Base-by-base conservation (phyloP, 2,329 filamentous ascomycete genomes). In the Graphiopsis chlorocephala region DNA sequence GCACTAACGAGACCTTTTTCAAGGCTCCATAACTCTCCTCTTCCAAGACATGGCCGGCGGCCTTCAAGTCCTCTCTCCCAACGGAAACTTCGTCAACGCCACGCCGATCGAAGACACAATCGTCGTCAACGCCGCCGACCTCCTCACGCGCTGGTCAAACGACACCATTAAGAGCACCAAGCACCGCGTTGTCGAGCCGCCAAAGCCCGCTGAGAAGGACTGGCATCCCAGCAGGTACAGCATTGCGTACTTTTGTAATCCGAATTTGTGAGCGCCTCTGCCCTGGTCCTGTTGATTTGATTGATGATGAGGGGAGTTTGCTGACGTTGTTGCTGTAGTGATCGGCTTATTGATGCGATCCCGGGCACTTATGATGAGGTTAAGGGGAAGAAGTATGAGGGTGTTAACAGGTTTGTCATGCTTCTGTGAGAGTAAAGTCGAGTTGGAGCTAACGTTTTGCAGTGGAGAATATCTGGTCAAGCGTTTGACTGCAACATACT, bases 201-300 rank as follows among this genome's bases (percentile, higher is more conserved):
- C 90, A 0, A 64, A 58, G n/a, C 48, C 63, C 2, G 56, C 70
- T 23, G 75, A 78, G 0, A 79, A 81, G 17, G 83, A 82, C 3
- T 83, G 82, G n/a, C 89, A 95, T 75, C 91, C 92, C 1, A 82
- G 91, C 6, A 70, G 81, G 29, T 97, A 97, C 74, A 94, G 90
- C 71, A 89, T 97, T 74, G 93, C 93, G 71, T 97, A 96, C 79
- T 96, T 96, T 75, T 96, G 92, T 81, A 94, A 96, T 71, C 92
- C 92, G 10, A 93, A 96, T 74, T 90, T 87, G 55, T 58, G 20
- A 58, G 55, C 28, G 15, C 10, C n/a, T 14, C 35, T 11, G 7
- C 12, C 10, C 23, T 6, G 6, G 25, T n/a, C n/a, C n/a, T 4
- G n/a, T 3, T 38, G 29, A 38, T 8, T 31, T 31, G 29, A 10